Base-by-base conservation (phyloP, 2,329 filamentous ascomycete genomes). In the Cryphonectria nitschkei region DNA sequence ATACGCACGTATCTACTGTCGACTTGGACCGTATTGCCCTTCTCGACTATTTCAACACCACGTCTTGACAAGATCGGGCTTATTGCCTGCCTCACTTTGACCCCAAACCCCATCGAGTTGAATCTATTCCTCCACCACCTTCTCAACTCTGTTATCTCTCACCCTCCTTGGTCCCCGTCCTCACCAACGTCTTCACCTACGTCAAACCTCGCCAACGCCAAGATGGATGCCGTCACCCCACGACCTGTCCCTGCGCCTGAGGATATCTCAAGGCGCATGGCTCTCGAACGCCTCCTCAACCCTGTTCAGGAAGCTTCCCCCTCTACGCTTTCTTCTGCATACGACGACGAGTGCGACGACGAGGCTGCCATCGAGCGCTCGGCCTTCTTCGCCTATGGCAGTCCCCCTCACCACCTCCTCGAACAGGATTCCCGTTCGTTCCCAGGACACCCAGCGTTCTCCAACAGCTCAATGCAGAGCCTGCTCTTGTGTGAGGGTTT, bases 391-490 rank as follows among this genome's bases (percentile, higher is more conserved):
- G 22, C 41, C 26, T 50, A 46, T 19, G 26, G 9, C 26, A 43
- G 19, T 22, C 29, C 41, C n/a, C 63, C 41, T 50, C 19, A n/a
- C 7, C 63, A 46, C 13, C 41, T 65, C 9, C 5, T 46, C 4
- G 63, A 50, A 19, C 43, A 43, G 3, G 29, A 46, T 1, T 50
- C 63, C 19, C n/a, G 29, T n/a, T 22, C 68, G 34, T 60, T 43
- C n/a, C 71, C 56, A 11, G 68, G 52, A 11, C 70, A 66, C 46
- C 61, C 68, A 52, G 65, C 56, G 8, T 71, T 72, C 34, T 68
- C 69, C 54, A 68, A 68, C 29, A 69, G 46, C 32, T 70, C 66
- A 4, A 67, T 69, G 68, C 41, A 54, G 11, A 67, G 68, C 56
- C 22, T 9, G 9, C 0, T 67, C 34, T 26, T 71, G 65, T 58